A percentile compares a stretch with the other conserved stretches of the same genome.
Evolutionary conservation across 176 grass and related monocot species (phyloP).

Genomic region (Avena insularis): DNA sequence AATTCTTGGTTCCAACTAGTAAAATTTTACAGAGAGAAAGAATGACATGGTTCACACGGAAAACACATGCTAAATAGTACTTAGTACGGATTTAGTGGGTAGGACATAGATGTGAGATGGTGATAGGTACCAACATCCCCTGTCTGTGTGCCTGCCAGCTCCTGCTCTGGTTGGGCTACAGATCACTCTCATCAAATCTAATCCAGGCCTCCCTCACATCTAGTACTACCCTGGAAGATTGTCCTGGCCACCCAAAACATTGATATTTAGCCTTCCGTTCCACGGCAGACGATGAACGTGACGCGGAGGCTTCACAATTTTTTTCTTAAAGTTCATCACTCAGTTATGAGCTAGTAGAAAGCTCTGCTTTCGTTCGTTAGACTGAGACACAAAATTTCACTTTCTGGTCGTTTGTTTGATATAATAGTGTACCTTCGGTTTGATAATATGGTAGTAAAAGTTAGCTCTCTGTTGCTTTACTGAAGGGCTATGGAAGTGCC

Average conservation of each 20-base stretch:
- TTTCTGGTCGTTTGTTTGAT: neutral
- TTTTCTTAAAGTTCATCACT: neutral
- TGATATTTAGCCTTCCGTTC: neutral
- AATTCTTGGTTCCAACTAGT: no score
- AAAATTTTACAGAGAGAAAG: no score
- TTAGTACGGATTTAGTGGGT: neutral
- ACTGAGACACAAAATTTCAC: neutral
- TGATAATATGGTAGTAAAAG: constrained; percentile 1
- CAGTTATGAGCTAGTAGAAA: neutral
- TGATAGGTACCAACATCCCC: constrained; percentile 2
- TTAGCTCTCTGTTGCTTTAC: constrained; percentile 57
- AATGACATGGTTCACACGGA: neutral
- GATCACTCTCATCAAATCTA: constrained; percentile 1
- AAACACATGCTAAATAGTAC: neutral
- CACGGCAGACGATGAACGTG: neutral
- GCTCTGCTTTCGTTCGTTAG: neutral
- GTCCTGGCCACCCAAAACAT: neutral
- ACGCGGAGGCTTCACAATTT: neutral
- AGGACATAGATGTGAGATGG: neutral
- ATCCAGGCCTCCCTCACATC: no score
- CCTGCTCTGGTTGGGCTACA: neutral
- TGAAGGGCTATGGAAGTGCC: constrained; percentile 89
- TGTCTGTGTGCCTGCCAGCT: neutral
- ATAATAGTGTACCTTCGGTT: neutral
- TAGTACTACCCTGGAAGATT: neutral